phyloP scores from a whole-genome alignment of 2,329 filamentous ascomycete species.

The Botrytis tulipae region DNA sequence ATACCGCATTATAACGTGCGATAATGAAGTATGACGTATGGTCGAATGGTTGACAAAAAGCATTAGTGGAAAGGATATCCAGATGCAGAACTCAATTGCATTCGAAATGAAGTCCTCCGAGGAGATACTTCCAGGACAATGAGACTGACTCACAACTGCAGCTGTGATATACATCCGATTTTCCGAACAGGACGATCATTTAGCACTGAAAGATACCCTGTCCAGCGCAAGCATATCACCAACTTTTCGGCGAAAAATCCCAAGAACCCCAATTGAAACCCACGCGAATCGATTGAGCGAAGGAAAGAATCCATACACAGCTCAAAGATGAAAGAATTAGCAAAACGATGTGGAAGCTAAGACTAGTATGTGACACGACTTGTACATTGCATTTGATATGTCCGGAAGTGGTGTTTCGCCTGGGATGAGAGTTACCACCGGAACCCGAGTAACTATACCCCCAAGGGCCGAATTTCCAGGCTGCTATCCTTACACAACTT shows the following conservation, averaged over 20 bases:
- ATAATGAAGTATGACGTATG: not conserved
- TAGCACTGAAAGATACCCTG: not conserved
- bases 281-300: not conserved
- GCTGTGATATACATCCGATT: not conserved
- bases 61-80: not conserved
- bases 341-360: not conserved
- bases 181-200: not conserved
- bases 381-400: not conserved
- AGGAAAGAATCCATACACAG: not conserved
- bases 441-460: not conserved
- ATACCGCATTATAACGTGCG: not conserved
- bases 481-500: conserved; percentile 3
- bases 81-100: not conserved
- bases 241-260: not conserved
- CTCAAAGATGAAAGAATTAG: not conserved
- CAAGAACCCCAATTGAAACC: not conserved
- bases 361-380: not conserved
- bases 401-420: not conserved
- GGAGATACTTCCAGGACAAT: not conserved
- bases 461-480: conserved; percentile 2
- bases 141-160: not conserved
- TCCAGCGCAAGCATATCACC: not conserved
- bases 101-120: not conserved
- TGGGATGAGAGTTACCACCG: not conserved
- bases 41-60: not conserved